Evolutionary conservation across 1,139 yeast genomes (phyloP), one percentile per base, ranked within the genome.

Genomic region (Meyerozyma athensensis): DNA sequence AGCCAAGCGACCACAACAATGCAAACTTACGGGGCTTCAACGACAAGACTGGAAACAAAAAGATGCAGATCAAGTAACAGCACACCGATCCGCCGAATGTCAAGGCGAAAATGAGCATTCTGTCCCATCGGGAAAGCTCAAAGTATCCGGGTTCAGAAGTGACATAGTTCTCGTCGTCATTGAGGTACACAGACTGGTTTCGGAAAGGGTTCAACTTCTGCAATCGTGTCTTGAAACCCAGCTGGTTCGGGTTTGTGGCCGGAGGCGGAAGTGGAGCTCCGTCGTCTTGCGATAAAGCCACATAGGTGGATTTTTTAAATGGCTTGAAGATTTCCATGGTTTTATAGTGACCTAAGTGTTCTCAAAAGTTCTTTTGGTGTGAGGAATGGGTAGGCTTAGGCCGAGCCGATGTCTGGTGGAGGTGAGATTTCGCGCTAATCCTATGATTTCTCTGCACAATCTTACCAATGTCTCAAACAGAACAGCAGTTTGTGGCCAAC

Each of bases 11-110:
- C 81, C 84, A 79, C 35, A 79, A 59, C 14, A 77, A 48, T 14
- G 82, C 80, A 56, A 79, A 78, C 50, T 79, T 79, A 35, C 74
- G 57, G 0, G 84, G 84, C 49, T 72, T 76, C 33, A 77, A 55
- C 2, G 77, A 59, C 34, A 79, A 58, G 9, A 79, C 61, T 1
- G 85, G 84, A 56, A 79, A 74, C 36, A 79, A 58, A 42, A 77
- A 63, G 36, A 78, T 65, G 48, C 83, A 76, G 16, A 78, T 69
- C 37, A 68, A 45, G 53, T 75, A 78, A 48, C 84, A 79, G 19
- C 72, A 63, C 10, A 67, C 53, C 0, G 80, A 67, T 1, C 82
- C 83, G 3, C 72, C 72, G 49, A 79, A 66, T 1, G 80, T 71
- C 30, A 78, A 65, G 2, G 68, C 74, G 54, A 79, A 79, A 4